Conservation (phyloP, 192 early-diverging fungal genomes). For the Phycomyces nitens region DNA sequence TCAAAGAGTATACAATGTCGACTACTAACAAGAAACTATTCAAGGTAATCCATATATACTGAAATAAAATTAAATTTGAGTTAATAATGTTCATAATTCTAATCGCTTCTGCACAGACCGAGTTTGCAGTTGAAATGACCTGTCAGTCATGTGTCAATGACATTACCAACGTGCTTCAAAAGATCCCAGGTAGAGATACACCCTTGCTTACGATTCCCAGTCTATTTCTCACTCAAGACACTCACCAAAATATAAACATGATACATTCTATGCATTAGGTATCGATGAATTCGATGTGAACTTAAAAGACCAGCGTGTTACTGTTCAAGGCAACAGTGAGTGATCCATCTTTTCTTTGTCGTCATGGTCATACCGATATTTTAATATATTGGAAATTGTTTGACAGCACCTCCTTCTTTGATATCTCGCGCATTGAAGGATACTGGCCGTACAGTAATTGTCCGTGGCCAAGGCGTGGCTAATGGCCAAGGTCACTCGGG, state of each 20-base stretch:
- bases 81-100: no score
- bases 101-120: conserved; percentile 52
- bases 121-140: conserved; percentile 86
- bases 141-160: conserved; percentile 76
- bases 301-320: conserved; percentile 67
- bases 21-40: not conserved
- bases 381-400: no score
- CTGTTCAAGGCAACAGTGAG: conserved; percentile 67
- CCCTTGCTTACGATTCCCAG: no score
- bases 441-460: conserved; percentile 72
- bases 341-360: not conserved
- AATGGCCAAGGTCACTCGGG: conserved; percentile 59
- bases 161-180: conserved; percentile 54
- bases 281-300: conserved; percentile 64
- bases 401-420: conserved; percentile 58
- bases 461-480: conserved; percentile 72
- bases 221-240: no score
- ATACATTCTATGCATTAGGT: conserved; percentile 27
- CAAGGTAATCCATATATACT: conserved; percentile 7
- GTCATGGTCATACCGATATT: conserved; percentile 5
- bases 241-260: no score
- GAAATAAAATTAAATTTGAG: no score
- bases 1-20: no score
- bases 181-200: conserved; percentile 34
- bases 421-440: conserved; percentile 61